Conservation (phyloP, 768 basidiomycete species). For the Cubamyces lactineus region DNA sequence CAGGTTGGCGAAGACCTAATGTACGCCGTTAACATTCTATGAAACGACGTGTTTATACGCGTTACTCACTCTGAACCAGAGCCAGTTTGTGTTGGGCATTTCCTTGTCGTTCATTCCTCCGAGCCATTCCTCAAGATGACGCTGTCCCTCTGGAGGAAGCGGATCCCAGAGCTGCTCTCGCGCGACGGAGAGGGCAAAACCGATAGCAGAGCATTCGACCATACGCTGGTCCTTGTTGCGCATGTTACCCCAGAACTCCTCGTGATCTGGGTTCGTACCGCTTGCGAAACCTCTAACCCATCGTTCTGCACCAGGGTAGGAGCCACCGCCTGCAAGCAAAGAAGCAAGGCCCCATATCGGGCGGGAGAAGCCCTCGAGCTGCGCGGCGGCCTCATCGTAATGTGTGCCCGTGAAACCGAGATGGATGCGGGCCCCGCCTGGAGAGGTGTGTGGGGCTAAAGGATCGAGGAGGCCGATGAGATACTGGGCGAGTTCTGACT, state of each 20-base stretch:
- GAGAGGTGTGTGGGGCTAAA: slow-evolving; percentile 68
- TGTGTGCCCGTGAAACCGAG: slow-evolving; percentile 73
- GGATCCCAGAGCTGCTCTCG: slow-evolving; percentile 67
- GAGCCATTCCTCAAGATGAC: slow-evolving; percentile 66
- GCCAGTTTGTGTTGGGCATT: slow-evolving; percentile 85
- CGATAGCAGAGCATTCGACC: slow-evolving; percentile 81
- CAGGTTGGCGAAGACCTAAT: slow-evolving; percentile 73
- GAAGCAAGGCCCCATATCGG: slow-evolving; percentile 78
- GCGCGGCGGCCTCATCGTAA: slow-evolving; percentile 71
- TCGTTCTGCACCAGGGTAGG: slow-evolving; percentile 58
- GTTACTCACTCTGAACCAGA: slow-evolving; percentile 71
- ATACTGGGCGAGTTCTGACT: slow-evolving; percentile 59
- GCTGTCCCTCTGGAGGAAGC: slow-evolving; percentile 54
- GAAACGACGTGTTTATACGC: no score
- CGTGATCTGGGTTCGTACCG: slow-evolving; percentile 66
- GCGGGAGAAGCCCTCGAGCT: slow-evolving; percentile 76
- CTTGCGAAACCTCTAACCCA: slow-evolving; percentile 69
- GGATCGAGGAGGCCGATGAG: slow-evolving; percentile 65
- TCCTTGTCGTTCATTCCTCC: slow-evolving; percentile 80
- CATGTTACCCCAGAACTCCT: slow-evolving; percentile 80
- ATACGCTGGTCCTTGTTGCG: slow-evolving; percentile 77
- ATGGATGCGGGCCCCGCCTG: slow-evolving; percentile 71
- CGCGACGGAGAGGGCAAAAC: slow-evolving; percentile 69
- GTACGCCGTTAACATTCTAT: background rate
- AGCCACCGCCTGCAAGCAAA: slow-evolving; percentile 64